phyloP scores from a whole-genome alignment of 164 flowering plant species.

The Litsea cubeba region DNA sequence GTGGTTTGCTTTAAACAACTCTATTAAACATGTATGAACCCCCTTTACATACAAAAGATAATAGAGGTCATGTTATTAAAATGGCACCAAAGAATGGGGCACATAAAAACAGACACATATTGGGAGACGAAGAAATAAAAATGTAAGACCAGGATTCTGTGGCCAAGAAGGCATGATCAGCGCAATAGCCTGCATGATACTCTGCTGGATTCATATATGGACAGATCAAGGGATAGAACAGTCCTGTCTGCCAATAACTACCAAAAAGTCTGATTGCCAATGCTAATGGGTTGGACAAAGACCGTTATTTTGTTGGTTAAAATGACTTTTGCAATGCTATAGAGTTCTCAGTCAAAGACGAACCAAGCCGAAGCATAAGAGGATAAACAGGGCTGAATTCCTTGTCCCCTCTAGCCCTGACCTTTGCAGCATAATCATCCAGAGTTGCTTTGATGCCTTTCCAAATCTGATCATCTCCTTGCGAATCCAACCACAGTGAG shows the following conservation, averaged over 20 bases:
- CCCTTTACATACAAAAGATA: not conserved
- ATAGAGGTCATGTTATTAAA: not conserved
- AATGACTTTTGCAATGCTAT: conserved; percentile 13
- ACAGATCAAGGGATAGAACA: not conserved
- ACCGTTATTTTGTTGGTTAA: not conserved
- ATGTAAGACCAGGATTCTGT: not conserved
- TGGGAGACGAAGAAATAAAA: not conserved
- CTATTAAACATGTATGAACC: not conserved
- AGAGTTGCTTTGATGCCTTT: conserved; percentile 91
- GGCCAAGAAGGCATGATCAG: not conserved
- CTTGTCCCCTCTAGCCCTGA: conserved; percentile 85
- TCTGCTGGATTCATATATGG: not conserved
- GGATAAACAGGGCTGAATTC: conserved; percentile 92
- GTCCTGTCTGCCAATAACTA: too few relatives aligned
- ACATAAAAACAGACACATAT: not conserved
- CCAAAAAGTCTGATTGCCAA: not conserved
- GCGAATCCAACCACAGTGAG: conserved; percentile 89
- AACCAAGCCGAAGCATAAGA: conserved; percentile 77
- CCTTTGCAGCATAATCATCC: conserved; percentile 85
- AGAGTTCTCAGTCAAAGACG: conserved; percentile 53
- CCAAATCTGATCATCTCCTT: conserved; percentile 95
- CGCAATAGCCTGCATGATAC: not conserved
- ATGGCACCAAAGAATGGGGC: not conserved
- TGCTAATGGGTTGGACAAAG: not conserved
- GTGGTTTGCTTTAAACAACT: not conserved